A percentile compares a stretch with the other conserved stretches of the same genome.
phyloP scores from a whole-genome alignment of 1,284 basidiomycete genomes.

The Ceratobasidium sp. region DNA sequence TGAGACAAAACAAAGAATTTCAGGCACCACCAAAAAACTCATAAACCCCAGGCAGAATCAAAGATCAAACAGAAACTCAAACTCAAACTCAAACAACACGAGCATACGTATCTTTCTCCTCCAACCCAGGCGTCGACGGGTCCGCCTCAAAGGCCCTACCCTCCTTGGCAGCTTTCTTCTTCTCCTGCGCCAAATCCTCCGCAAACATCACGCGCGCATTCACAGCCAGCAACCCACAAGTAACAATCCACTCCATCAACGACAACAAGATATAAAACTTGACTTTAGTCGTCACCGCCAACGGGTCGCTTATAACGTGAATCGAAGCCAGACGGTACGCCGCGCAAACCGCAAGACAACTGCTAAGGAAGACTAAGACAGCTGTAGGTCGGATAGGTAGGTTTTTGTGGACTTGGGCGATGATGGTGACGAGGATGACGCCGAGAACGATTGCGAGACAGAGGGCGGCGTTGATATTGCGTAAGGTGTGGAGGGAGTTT shows the following conservation, averaged over 20 bases:
- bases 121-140: no score
- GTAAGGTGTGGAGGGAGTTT: slow-evolving; percentile 14
- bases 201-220: slow-evolving; percentile 31
- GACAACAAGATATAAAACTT: slow-evolving; percentile 42
- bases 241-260: slow-evolving; percentile 43
- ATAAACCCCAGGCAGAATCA: no score
- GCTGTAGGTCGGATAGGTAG: slow-evolving; percentile 25
- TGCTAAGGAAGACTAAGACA: slow-evolving; percentile 8
- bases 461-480: slow-evolving; percentile 35
- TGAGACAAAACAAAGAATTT: no score
- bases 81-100: no score
- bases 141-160: no score
- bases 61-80: no score
- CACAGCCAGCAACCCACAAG: slow-evolving; percentile 3
- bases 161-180: slow-evolving; percentile 5
- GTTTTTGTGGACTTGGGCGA: slow-evolving; percentile 27
- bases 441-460: slow-evolving; percentile 32
- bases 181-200: slow-evolving; percentile 10
- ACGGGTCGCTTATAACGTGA: not conserved
- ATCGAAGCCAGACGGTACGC: slow-evolving; percentile 28
- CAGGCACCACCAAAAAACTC: no score
- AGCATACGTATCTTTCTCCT: slow-evolving; percentile 42
- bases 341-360: slow-evolving; percentile 8
- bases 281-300: slow-evolving; percentile 18
- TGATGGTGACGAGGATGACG: slow-evolving; percentile 23